Conservation (phyloP, 805 yeast genomes). For the Monosporozyma aerobia region DNA sequence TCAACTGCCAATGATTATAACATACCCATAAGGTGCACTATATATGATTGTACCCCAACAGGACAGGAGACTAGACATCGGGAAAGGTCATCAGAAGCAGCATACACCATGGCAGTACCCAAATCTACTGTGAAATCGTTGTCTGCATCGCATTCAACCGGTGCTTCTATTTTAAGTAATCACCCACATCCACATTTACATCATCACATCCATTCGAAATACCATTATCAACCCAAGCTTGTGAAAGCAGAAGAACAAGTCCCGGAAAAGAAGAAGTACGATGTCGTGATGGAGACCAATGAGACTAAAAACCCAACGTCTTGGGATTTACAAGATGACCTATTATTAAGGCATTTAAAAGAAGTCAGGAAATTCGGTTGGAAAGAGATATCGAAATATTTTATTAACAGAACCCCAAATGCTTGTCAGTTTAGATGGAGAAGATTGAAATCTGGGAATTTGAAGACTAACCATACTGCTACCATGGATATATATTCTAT, state of each 20-base stretch:
- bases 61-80: not conserved
- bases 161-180: conserved; percentile 12
- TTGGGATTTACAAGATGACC: conserved; percentile 76
- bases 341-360: conserved; percentile 61
- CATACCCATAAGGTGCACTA: too few relatives aligned
- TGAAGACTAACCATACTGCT: conserved; percentile 31
- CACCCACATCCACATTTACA: conserved; percentile 20
- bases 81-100: not conserved
- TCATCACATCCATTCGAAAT: conserved; percentile 5
- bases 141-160: conserved; percentile 6
- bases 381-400: conserved; percentile 77
- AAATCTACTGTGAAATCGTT: conserved; percentile 14
- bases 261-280: not conserved
- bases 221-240: not conserved
- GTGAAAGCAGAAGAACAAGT: not conserved
- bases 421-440: conserved; percentile 91
- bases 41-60: not conserved
- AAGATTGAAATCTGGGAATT: conserved; percentile 42
- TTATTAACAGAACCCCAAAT: conserved; percentile 73
- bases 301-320: conserved; percentile 41
- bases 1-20: not conserved
- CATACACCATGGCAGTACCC: conserved; percentile 11
- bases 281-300: not conserved
- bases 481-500: conserved; percentile 8
- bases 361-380: conserved; percentile 80